Conservation (phyloP, 257 asterid species). For the Orobanche coerulescens region DNA sequence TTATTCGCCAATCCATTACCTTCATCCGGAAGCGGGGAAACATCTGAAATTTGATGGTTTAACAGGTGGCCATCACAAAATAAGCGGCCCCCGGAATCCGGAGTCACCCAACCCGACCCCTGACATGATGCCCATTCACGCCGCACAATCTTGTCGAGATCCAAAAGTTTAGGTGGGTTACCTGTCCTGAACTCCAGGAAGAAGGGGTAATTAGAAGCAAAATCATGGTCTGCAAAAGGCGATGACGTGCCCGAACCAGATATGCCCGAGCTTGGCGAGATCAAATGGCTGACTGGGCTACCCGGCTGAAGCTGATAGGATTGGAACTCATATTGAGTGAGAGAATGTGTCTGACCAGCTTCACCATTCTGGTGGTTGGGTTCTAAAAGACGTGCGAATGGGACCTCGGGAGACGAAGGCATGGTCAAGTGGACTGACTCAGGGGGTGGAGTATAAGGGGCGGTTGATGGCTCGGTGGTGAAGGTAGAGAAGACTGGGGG, state of each 20-base stretch:
- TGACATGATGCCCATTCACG: conserved; percentile 65
- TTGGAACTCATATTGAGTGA: conserved; percentile 61
- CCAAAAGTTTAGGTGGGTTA: conserved; percentile 52
- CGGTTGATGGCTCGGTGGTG: conserved; percentile 94
- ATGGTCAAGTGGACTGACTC: conserved; percentile 78
- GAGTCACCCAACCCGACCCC: conserved; percentile 65
- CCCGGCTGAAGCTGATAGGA: conserved; percentile 94
- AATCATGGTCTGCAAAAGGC: conserved; percentile 65
- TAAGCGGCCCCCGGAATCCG: conserved; percentile 43
- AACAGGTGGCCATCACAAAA: conserved; percentile 24
- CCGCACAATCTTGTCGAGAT: conserved; percentile 64
- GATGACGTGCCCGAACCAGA: conserved; percentile 91
- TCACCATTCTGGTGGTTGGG: conserved; percentile 49
- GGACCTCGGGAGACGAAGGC: conserved; percentile 98
- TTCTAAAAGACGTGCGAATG: conserved; percentile 84
- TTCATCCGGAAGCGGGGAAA: conserved; percentile 33
- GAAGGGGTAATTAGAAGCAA: conserved; percentile 42
- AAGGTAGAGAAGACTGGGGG: conserved; percentile 88
- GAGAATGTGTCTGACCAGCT: conserved; percentile 44
- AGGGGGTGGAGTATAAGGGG: conserved; percentile 95
- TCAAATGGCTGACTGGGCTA: conserved; percentile 87
- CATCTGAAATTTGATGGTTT: conserved; percentile 44
- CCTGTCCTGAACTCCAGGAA: conserved; percentile 54
- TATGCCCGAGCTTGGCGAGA: conserved; percentile 84
- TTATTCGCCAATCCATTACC: conserved; percentile 28